Evolutionary conservation across 768 basidiomycete species (phyloP), one percentile per base, ranked within the genome.

Genomic region (Vararia minispora): DNA sequence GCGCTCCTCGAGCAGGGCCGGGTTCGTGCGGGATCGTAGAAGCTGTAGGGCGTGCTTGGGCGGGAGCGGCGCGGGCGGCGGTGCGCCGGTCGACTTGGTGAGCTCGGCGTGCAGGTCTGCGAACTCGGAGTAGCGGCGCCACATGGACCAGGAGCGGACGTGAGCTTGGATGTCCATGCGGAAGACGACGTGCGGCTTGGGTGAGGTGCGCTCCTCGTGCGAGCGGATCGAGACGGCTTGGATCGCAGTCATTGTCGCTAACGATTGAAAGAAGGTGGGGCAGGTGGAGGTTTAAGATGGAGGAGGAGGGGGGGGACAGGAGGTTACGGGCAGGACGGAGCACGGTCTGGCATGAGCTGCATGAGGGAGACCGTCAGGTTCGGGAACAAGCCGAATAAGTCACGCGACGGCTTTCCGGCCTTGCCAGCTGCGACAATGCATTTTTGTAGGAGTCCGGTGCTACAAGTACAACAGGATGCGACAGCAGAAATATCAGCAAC

Each of bases 61-160:
- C 26, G 94, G 94, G 14, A 97, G 72, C n/a, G 67, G 44, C 13
- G 60, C 69, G 10, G 92, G 91, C 9, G 91, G 89, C 14, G 79
- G 61, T n/a, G 76, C 71, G 12, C 79, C 79, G n/a, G 74, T 73
- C n/a, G 79, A 72, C 54, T 82, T 79, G 20, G 71, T 70, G 50
- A 95, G 74, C 51, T 91, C 83, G 6, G 72, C 71, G 57, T 92
- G 74, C 6, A 98, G 76, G 50, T 87, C 79, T 53, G 73, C 78
- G 61, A 98, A 98, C 61, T 95, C 90, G 29, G 88, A 91, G 63
- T 97, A 98, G 35, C 94, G 83, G 41, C 83, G 69, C 77, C 84
- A 86, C 70, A 95, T 85, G 41, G 82, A 76, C 91, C 92, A 97
- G 55, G 87, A 81, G 44, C 86, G 79, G 21, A 90, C 85, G 39